Base-by-base conservation (phyloP, 1,284 basidiomycete species). In the Caloboletus inedulis region DNA sequence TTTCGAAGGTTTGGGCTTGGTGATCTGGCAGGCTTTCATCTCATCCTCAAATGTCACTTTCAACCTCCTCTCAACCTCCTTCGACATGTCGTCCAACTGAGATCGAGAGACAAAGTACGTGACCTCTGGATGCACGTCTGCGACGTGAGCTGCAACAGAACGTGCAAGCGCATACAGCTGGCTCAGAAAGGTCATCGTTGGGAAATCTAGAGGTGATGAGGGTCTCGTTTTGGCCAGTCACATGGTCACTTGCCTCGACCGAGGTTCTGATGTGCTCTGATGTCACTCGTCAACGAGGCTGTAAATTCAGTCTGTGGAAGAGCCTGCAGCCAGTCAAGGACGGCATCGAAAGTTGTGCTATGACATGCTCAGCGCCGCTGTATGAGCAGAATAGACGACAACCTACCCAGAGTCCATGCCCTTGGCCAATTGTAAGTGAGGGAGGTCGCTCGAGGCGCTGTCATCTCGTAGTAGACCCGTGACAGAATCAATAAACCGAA, bases 181-280 rank as follows among this genome's bases (percentile, higher is more conserved):
- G 21, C 80, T 77, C 12, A 81, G 57, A 61, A 84, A 83, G 7
- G 73, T 71, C 19, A 70, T 70, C 7, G 74, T 70, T 4, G 82
- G 80, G 57, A 85, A 84, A 29, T 77, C 82, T 84, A n/a, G 21
- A 35, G 18, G 10, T 13, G 16, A 51, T 54, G 53, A 63, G 53
- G 30, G 48, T 14, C 44, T 14, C 19, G 19, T 42, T 50, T 35
- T 7, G 18, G 27, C 9, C 16, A 42, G 47, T 31, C 44, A 34
- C 39, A 14, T 25, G 21, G 14, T 52, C 18, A 56, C 71, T 31
- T 41, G 81, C 83, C 80, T 73, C 77, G 74, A 21, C 75, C 76
- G 41, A 82, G 75, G 45, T 73, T 70, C 31, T 69, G 69, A 54
- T 84, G 78, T 1, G 76, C 73, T 43, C 77, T 72, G n/a, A 84